Evolutionary conservation across 345 rosid species (phyloP), one percentile per base, ranked within the genome.

Genomic region (Physaria fendleri): DNA sequence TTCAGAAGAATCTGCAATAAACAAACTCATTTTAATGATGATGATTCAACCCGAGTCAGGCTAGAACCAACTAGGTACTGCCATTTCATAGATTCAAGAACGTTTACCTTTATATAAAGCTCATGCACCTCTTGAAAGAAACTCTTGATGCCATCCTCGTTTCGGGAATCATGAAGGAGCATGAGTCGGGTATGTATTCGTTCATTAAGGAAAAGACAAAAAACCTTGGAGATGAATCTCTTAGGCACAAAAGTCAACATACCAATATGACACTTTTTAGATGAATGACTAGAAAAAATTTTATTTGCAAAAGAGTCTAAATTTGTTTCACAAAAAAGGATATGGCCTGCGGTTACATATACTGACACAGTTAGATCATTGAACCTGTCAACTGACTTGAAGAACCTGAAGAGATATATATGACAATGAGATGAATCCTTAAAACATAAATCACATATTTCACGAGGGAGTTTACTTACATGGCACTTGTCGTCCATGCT

Each of bases 101-200:
- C 29, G 0, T 1, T 29, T 54, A 72, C 76, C 69, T 72, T 72
- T 6, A 72, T 66, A 20, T 66, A 73, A 56, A 73, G 73, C 65
- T 66, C 76, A 61, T 73, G 76, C 20, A 73, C 76, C 44, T 73
- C 76, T 11, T 73, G 76, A 6, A 66, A 66, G 64, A 93, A 89
- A 81, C 94, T 89, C 81, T 93, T 93, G 74, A 93, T 93, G 25
- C 99, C 97, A 52, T 93, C 99, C 44, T 93, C 96, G n/a, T 85
- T 93, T 32, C 97, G 88, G 3, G 95, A 85, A 81, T 93, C 94
- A 47, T 90, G 97, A 69, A 93, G 99, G 59, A 93, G 87, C 95
- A 93, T 87, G 46, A 93, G 71, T 60, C 97, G 79, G 1, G 96
- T 87, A 82, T 89, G 97, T 87, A 43, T 42, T 45, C 73, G 50